Conservation (phyloP, 495 filamentous ascomycete genomes). For the Letharia lupina region DNA sequence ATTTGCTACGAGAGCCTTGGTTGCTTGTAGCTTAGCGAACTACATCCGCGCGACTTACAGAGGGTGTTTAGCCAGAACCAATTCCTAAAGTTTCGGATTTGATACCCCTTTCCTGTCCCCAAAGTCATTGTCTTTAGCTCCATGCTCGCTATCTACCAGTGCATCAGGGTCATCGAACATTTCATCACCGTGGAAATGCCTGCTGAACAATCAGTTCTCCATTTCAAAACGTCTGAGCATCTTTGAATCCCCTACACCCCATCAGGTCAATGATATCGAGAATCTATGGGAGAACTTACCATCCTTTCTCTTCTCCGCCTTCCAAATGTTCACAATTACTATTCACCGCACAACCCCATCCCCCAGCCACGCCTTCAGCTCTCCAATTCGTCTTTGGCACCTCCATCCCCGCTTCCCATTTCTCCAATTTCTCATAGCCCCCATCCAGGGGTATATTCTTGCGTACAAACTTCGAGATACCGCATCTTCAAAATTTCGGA, state of each 20-base stretch:
- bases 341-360: conserved; percentile 72
- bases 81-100: conserved; percentile 1
- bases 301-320: conserved; percentile 78
- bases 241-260: conserved; percentile 23
- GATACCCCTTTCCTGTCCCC: not conserved
- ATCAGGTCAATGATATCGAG: conserved; percentile 14
- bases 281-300: conserved; percentile 48
- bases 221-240: conserved; percentile 13
- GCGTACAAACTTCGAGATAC: conserved; percentile 55
- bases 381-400: conserved; percentile 49
- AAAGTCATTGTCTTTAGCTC: not conserved
- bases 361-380: conserved; percentile 61
- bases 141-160: not conserved
- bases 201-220: conserved; percentile 24
- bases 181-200: conserved; percentile 72
- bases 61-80: not conserved
- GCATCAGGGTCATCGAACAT: conserved; percentile 37
- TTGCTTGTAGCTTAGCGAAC: not conserved
- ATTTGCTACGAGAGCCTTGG: not conserved
- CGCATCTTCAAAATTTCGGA: conserved; percentile 35
- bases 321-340: conserved; percentile 75
- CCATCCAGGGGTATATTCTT: conserved; percentile 4
- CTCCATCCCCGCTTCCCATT: conserved; percentile 29
- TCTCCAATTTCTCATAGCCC: not conserved
- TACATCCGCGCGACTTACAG: not conserved